phyloP scores from a whole-genome alignment of 129 eudicot species.

The Pittosporum tobira region DNA sequence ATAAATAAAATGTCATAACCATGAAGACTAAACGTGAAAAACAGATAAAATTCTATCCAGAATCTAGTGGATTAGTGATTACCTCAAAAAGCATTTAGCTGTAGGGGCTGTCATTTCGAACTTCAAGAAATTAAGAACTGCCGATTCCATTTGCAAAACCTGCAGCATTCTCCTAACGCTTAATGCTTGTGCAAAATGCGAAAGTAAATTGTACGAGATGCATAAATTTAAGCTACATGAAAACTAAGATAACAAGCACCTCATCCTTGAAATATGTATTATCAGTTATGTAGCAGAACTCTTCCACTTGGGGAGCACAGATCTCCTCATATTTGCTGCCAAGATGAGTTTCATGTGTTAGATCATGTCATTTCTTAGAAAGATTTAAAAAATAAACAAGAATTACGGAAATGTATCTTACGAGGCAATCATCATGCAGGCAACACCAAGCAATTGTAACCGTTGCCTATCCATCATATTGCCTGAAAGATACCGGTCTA shows the following conservation, averaged over 20 bases:
- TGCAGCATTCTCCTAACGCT: slow-evolving; percentile 21
- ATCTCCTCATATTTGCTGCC: slow-evolving; percentile 94
- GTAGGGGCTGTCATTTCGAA: slow-evolving; percentile 95
- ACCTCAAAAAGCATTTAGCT: slow-evolving; percentile 81
- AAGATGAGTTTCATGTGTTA: neutral
- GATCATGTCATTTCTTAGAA: neutral
- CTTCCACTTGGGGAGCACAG: slow-evolving; percentile 96
- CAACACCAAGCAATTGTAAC: slow-evolving; percentile 85
- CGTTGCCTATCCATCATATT: slow-evolving; percentile 81
- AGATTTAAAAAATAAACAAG: neutral
- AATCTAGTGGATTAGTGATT: neutral
- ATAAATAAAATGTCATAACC: neutral
- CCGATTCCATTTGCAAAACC: slow-evolving; percentile 90
- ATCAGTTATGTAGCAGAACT: slow-evolving; percentile 94
- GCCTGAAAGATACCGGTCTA: slow-evolving; percentile 90
- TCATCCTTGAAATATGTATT: slow-evolving; percentile 93
- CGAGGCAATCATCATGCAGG: slow-evolving; percentile 99
- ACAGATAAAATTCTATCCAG: neutral
- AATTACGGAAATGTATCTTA: slow-evolving; percentile 26
- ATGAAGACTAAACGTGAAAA: neutral
- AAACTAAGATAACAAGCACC: slow-evolving; percentile 27
- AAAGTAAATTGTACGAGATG: neutral
- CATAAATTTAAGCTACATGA: neutral
- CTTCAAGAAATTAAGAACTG: slow-evolving; percentile 75
- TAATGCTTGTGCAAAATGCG: neutral